A percentile compares a stretch with the other conserved stretches of the same genome.
Evolutionary conservation across 345 rosid species (phyloP).

Genomic region (Toxicodendron radicans): DNA sequence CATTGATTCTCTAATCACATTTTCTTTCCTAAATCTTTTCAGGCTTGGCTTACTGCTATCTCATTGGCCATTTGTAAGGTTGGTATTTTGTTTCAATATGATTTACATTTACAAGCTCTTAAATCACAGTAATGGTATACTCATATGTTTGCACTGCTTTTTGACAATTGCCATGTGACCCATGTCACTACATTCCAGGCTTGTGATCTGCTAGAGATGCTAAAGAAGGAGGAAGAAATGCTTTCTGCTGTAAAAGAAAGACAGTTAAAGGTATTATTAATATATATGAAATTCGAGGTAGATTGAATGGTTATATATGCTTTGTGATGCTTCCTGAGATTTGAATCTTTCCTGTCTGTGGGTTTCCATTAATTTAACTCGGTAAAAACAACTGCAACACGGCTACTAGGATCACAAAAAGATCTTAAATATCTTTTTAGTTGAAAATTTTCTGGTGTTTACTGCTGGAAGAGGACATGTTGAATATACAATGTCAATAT

Average conservation of each 20-base stretch:
- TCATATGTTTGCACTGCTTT: slow-evolving; percentile 13
- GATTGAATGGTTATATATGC: not conserved
- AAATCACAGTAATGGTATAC: not conserved
- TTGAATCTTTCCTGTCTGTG: not conserved
- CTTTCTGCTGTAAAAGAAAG: slow-evolving; percentile 76
- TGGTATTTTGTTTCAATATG: slow-evolving; percentile 25
- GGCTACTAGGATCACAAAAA: not conserved
- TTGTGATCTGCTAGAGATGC: slow-evolving; percentile 79
- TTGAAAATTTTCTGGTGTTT: slow-evolving; percentile 3
- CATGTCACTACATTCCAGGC: slow-evolving; percentile 49
- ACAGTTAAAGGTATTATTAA: slow-evolving; percentile 62
- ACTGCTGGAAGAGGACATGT: not conserved
- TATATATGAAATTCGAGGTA: not conserved
- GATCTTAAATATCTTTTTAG: not conserved
- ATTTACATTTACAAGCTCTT: not conserved
- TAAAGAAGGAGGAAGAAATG: slow-evolving; percentile 89
- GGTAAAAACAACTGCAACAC: not conserved
- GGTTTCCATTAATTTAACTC: not conserved
- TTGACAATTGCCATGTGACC: slow-evolving; percentile 1
- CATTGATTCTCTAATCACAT: too few species aligned
- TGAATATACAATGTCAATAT: not conserved
- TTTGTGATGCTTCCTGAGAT: slow-evolving; percentile 8
- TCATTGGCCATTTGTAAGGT: slow-evolving; percentile 83
- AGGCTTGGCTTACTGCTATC: slow-evolving; percentile 92
- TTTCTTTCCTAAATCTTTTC: slow-evolving; percentile 21